These are phyloP conservation scores for Leucocoprinus leucothites DNA, from an alignment of 768 basidiomycete species.

Conservation along the genomic window DNA sequence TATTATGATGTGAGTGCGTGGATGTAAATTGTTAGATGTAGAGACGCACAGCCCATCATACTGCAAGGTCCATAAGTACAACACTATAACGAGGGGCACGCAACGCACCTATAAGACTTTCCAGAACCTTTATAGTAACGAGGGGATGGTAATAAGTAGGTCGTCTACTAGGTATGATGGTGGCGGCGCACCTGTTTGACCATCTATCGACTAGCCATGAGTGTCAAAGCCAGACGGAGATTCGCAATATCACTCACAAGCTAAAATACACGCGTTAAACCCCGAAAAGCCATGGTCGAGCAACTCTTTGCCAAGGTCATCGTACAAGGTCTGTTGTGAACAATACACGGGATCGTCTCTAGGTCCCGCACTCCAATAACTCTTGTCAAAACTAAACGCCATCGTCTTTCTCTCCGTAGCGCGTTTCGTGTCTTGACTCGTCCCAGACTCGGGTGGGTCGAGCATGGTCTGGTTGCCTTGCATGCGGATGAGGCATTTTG, in stretches of 20 bases:
- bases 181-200: slow-evolving; percentile 70
- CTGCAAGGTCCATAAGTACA: slow-evolving; percentile 32
- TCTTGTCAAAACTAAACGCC: slow-evolving; percentile 95
- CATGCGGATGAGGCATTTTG: slow-evolving; percentile 94
- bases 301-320: slow-evolving; percentile 91
- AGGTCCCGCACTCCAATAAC: slow-evolving; percentile 93
- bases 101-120: slow-evolving; percentile 82
- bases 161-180: neutral
- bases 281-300: slow-evolving; percentile 94
- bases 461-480: slow-evolving; percentile 89
- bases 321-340: slow-evolving; percentile 91
- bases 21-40: slow-evolving; percentile 2
- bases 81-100: neutral
- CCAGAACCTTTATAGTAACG: slow-evolving; percentile 66
- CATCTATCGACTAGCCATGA: slow-evolving; percentile 38
- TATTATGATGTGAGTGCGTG: slow-evolving; percentile 2
- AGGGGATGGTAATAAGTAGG: slow-evolving; percentile 5
- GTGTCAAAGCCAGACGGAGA: slow-evolving; percentile 2
- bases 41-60: slow-evolving; percentile 91
- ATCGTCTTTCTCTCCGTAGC: slow-evolving; percentile 89
- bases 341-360: slow-evolving; percentile 89
- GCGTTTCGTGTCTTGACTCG: slow-evolving; percentile 66
- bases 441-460: slow-evolving; percentile 82
- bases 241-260: slow-evolving; percentile 78
- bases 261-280: slow-evolving; percentile 98